A percentile compares a stretch with the other conserved stretches of the same genome.
Evolutionary conservation across 2,329 filamentous ascomycete species (phyloP).

Genomic region (Ophiostoma sp.): DNA sequence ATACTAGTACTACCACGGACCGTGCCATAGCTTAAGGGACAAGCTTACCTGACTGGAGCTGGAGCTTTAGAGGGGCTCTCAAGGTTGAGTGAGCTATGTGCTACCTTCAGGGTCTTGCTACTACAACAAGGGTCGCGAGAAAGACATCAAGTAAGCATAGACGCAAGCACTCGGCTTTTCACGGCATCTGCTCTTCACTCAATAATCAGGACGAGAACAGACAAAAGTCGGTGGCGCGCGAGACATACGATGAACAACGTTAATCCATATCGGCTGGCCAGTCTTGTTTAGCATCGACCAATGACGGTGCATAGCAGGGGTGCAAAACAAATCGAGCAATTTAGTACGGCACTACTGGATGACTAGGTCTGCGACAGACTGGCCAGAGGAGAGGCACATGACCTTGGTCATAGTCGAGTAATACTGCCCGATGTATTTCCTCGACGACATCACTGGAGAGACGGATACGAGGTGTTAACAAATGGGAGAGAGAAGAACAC

Average conservation of each 20-base stretch:
- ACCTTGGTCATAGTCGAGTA: background rate
- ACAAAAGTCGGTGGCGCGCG: no score
- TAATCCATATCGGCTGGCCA: background rate
- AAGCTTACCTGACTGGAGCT: background rate
- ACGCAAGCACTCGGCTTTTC: no score
- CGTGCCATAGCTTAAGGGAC: conserved; percentile 6
- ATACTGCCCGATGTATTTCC: no score
- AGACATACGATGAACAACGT: no score
- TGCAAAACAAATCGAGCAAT: background rate
- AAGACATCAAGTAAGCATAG: background rate
- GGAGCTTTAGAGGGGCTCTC: background rate
- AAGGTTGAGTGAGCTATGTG: background rate
- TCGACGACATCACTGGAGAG: background rate
- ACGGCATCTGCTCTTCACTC: no score
- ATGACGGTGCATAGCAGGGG: conserved; percentile 1
- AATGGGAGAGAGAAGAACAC: background rate
- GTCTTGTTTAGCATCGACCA: background rate
- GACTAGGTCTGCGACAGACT: conserved; percentile 5
- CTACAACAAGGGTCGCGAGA: background rate
- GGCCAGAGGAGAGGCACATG: conserved; percentile 1
- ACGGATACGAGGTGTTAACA: background rate
- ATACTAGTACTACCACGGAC: conserved; percentile 6
- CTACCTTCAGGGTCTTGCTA: background rate
- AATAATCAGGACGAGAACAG: no score
- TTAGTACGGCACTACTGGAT: conserved; percentile 1